Base-by-base conservation (phyloP, 2,329 filamentous ascomycete species). In the Epichloe festucae region DNA sequence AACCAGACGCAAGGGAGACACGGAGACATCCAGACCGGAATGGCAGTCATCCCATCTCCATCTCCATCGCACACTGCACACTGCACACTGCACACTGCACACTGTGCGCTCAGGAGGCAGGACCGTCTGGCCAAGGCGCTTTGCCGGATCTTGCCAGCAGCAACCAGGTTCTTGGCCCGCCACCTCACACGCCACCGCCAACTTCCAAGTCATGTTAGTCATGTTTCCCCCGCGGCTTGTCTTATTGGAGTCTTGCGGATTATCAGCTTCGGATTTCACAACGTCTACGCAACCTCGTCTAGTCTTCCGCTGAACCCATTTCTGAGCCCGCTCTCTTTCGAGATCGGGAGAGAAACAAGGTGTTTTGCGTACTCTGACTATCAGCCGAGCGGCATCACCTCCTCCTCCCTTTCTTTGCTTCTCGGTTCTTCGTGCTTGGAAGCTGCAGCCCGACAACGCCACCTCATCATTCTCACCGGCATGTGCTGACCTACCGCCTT, bases 391-490 rank as follows among this genome's bases (percentile, higher is more conserved):
- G 5, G 12, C 21, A 27, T 11, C 38, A 15, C 47, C n/a, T 38
- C 7, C n/a, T 38, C 7, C 11, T 5, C 11, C 19, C 19, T 5
- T 23, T 43, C 21, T 43, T 21, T 43, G 17, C 17, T 43, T 17
- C 12, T 35, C 39, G 23, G 7, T n/a, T 14, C 39, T 35, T 14
- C 6, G 21, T 46, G 40, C 34, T 40, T 31, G 42, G 36, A 11
- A 17, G 12, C 48, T 17, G 46, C 39, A 14, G 17, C 50, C 34
- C 35, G 19, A 49, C 36, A 15, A 39, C 52, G 52, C 46, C 52
- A 52, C 52, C 34, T 42, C 45, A 45, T 49, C 47, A 45, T 31
- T 51, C 41, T 51, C 41, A 38, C 43, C 52, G 46, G 49, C 49
- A 54, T 54, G 52, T 39, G 17, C 45, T 49, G 46, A 49, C 31